These are phyloP conservation scores for Hyaloperonospora arabidopsidis DNA, from an alignment of 352 stramenopile genomes.

Conservation along the genomic window DNA sequence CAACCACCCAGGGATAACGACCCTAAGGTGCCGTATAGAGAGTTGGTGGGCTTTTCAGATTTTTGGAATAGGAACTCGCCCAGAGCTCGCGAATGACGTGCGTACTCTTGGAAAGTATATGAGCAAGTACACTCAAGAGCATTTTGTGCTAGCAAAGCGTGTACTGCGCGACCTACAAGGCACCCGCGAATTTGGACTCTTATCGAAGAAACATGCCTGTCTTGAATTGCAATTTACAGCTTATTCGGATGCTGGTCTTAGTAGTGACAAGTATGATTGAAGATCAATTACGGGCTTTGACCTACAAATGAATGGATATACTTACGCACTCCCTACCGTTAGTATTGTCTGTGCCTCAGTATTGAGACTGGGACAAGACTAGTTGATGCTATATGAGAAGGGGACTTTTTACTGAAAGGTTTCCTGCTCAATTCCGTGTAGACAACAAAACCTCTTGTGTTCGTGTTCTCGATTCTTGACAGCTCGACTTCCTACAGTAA, in stretches of 20 bases:
- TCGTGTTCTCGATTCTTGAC: no score
- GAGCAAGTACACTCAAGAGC: conserved; percentile 6
- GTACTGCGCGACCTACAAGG: conserved; percentile 10
- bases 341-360: conserved; percentile 4
- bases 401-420: no score
- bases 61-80: conserved; percentile 1
- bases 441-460: no score
- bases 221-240: neutral
- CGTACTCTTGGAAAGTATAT: conserved; percentile 6
- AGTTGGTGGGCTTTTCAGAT: conserved; percentile 10
- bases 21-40: conserved; percentile 4
- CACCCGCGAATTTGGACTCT: conserved; percentile 2
- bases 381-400: no score
- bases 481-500: no score
- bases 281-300: conserved; percentile 7
- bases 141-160: conserved; percentile 8
- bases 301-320: conserved; percentile 9
- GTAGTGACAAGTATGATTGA: conserved; percentile 11
- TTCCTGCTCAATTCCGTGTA: no score
- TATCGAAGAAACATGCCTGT: conserved; percentile 1
- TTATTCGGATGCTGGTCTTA: conserved; percentile 5
- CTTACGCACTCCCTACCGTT: conserved; percentile 3
- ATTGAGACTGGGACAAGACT: no score
- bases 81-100: conserved; percentile 8
- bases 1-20: conserved; percentile 1